Evolutionary conservation across 176 grass and related monocot genomes (phyloP).

Genomic region (Metroxylon sagu): DNA sequence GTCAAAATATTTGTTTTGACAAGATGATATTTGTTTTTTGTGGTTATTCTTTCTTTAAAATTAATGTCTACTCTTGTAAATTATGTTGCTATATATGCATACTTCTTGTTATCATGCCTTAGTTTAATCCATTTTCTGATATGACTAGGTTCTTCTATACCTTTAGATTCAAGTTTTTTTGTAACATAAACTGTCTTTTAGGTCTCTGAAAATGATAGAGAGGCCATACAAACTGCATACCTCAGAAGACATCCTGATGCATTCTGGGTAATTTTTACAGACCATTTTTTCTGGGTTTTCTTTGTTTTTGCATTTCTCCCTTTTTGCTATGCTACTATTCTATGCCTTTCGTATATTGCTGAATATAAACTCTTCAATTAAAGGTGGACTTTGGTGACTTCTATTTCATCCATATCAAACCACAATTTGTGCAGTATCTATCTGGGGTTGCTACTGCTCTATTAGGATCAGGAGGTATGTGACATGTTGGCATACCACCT

Average conservation of each 20-base stretch:
- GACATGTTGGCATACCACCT: neutral
- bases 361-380: constrained; percentile 8
- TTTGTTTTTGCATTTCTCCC: too few relatives aligned
- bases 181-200: constrained; percentile 12
- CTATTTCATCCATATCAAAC: constrained; percentile 66
- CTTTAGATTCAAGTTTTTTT: neutral
- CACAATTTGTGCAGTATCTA: constrained; percentile 65
- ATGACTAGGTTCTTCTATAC: too few relatives aligned
- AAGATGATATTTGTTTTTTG: too few relatives aligned
- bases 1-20: too few relatives aligned
- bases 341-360: too few relatives aligned
- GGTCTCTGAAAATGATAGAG: constrained; percentile 61
- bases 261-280: constrained; percentile 69
- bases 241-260: constrained; percentile 72
- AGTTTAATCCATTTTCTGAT: too few relatives aligned
- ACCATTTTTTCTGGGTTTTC: neutral
- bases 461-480: constrained; percentile 85
- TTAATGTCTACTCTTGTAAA: too few relatives aligned
- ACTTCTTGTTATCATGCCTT: too few relatives aligned
- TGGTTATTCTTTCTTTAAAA: too few relatives aligned
- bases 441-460: constrained; percentile 85
- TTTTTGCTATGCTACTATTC: too few relatives aligned
- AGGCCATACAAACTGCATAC: constrained; percentile 52
- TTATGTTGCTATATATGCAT: too few relatives aligned
- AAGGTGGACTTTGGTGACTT: constrained; percentile 99